Percentiles rank a stretch among this genome's conserved stretches.
Conservation (phyloP, 164 flowering plant species). For the Vitis vinifera region ASM3070453v1 NC_081811.1:24283501-24284000, state of each 20-base stretch:
- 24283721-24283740: conserved; percentile 17
- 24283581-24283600: background rate
- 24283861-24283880: no score
- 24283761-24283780: conserved; percentile 29
- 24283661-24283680: background rate
- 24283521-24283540: background rate
- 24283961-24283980: conserved; percentile 25
- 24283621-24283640: background rate
- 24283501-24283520: background rate
- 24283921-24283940: conserved; percentile 40
- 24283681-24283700: conserved; percentile 26
- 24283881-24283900: background rate
- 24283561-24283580: background rate
- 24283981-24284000: conserved; percentile 24
- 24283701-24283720: conserved; percentile 12
- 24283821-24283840: background rate
- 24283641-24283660: background rate
- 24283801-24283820: background rate
- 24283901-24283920: background rate
- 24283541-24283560: background rate
- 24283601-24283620: no score
- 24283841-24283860: no score
- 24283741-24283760: conserved; percentile 31
- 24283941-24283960: conserved; percentile 50
- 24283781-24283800: background rate